These are phyloP conservation scores for Suillus sp. DNA, from an alignment of 768 basidiomycete genomes.

Conservation along the genomic window DNA sequence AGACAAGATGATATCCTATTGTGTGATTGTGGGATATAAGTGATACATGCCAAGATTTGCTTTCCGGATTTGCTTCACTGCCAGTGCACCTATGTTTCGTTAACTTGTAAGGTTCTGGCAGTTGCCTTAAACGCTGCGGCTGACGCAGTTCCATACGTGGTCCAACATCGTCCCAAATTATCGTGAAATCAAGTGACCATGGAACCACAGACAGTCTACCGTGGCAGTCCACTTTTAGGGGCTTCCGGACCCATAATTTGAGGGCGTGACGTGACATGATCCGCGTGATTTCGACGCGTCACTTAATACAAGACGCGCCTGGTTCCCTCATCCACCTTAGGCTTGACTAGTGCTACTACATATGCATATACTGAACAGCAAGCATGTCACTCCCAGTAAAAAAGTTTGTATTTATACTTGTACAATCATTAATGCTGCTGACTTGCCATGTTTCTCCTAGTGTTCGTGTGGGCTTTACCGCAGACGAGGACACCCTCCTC, in stretches of 20 bases:
- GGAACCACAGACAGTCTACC: too few relatives aligned
- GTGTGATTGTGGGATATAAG: too few relatives aligned
- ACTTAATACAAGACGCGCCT: background rate
- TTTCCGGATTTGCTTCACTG: too few relatives aligned
- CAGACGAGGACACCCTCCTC: conserved; percentile 45
- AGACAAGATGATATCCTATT: too few relatives aligned
- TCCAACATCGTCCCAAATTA: too few relatives aligned
- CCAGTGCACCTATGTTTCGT: too few relatives aligned
- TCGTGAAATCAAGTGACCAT: too few relatives aligned
- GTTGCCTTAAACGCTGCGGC: too few relatives aligned
- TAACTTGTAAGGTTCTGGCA: too few relatives aligned
- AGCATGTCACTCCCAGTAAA: background rate
- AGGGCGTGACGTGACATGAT: conserved; percentile 3
- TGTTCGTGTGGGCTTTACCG: conserved; percentile 33
- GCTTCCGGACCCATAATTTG: background rate
- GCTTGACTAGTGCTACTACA: background rate
- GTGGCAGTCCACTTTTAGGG: too few relatives aligned
- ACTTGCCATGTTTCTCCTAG: conserved; percentile 12
- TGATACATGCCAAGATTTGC: too few relatives aligned
- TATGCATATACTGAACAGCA: conserved; percentile 3
- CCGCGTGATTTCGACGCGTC: conserved; percentile 7
- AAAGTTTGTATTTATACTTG: background rate
- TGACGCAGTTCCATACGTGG: too few relatives aligned
- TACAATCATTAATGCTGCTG: background rate
- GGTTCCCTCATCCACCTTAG: background rate